Conservation (phyloP, 768 basidiomycete species). For the Boletus pseudo-olivaceus region DNA sequence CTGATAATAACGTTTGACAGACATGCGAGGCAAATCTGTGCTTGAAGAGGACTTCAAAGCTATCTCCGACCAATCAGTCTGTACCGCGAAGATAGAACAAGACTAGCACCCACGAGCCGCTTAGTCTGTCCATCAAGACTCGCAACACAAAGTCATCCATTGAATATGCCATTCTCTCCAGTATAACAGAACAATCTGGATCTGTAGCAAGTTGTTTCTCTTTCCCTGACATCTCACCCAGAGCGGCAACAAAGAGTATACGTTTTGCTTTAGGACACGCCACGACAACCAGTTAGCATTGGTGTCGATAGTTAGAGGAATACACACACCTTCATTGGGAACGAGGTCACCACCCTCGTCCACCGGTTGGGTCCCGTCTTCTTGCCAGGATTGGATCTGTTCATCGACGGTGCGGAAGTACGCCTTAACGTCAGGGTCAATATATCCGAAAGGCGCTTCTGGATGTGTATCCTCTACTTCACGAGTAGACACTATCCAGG, state of each 20-base stretch:
- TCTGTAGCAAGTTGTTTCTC: constrained; percentile 91
- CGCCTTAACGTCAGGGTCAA: constrained; percentile 87
- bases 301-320: not conserved
- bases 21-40: constrained; percentile 97
- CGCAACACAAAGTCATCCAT: constrained; percentile 97
- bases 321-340: constrained; percentile 64
- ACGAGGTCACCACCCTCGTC: constrained; percentile 48
- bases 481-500: constrained; percentile 61
- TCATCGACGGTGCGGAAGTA: constrained; percentile 89
- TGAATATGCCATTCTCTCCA: constrained; percentile 87
- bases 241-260: constrained; percentile 76
- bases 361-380: constrained; percentile 38
- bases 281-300: not conserved
- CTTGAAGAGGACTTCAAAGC: constrained; percentile 60
- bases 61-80: constrained; percentile 22
- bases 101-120: constrained; percentile 71
- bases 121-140: constrained; percentile 83
- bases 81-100: constrained; percentile 4
- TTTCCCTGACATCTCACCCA: constrained; percentile 81
- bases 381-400: constrained; percentile 85
- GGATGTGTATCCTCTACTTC: constrained; percentile 40
- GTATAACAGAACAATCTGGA: constrained; percentile 84
- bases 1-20: constrained; percentile 80
- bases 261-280: constrained; percentile 52
- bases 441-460: constrained; percentile 86